Evolutionary conservation across 2,329 filamentous ascomycete species (phyloP), one percentile per base, ranked within the genome.

Genomic region (Nannizziopsis arthrosporioides): DNA sequence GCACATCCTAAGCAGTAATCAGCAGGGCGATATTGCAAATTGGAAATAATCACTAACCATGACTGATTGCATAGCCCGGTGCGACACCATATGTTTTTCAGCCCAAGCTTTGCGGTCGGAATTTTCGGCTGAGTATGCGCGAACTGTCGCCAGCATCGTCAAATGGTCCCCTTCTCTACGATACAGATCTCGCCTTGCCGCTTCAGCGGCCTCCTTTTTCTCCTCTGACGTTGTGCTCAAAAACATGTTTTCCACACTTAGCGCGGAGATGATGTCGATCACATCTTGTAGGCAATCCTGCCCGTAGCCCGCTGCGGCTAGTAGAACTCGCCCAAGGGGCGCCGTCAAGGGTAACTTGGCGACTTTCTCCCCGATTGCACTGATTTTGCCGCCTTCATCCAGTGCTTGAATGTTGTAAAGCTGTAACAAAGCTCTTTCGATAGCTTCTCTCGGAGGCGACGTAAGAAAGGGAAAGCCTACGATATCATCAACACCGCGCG

Each of bases 391-490:
- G 5, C 78, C 70, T 17, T 85, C 78, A 19, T 79, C 74, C 0
- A 98, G 67, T 0, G 89, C 88, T 9, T 82, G 80, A 2, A 98
- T 79, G 32, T 83, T 77, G 46, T 87, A 78, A 0, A 98, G 75
- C 47, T 92, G 84, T 5, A 92, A 66, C 1, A 95, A 71, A 0
- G 89, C 88, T 56, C 87, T 87, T 56, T 90, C 81, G 43, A 95
- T 77, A 0, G 85, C 76, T 54, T 93, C 83, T 2, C 80, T 68
- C 7, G 85, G 80, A 0, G 92, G 92, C 0, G 77, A 75, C 48
- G 94, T 88, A 62, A 96, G 81, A 42, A 95, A 78, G 0, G 90
- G 87, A 53, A 98, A 98, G 0, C 74, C 71, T 15, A 88, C 71
- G 1, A 94, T 77, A 59, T 96, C 83, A 19, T 85, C 75, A 10